Evolutionary conservation across 1,139 yeast genomes (phyloP), one percentile per base, ranked within the genome.

Genomic region (Taiozyma sp.): DNA sequence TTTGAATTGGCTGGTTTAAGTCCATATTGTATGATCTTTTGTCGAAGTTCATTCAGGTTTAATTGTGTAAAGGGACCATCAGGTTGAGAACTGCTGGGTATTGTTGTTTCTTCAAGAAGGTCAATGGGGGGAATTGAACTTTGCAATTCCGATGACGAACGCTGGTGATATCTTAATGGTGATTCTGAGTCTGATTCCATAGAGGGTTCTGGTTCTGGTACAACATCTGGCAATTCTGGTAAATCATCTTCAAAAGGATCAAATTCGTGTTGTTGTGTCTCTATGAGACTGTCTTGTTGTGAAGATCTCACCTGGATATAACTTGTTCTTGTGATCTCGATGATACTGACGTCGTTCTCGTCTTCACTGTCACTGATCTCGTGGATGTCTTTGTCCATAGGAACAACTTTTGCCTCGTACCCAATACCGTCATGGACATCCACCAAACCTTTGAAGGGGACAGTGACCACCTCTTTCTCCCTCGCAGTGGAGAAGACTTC

Each of bases 1-100:
- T 63, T 65, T 7, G 70, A 62, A 46, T 61, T 63, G 4, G 65
- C 63, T 1, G 76, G 73, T 50, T 72, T 71, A 13, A 73, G 48
- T 0, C 69, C 73, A 64, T 70, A 70, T 16, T 65, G 62, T 39
- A 59, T 59, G 40, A 72, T 61, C 40, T 55, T 59, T 6, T 56
- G 57, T 45, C 61, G 59, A 24, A 72, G 54, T 45, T 71, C 67
- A 19, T 60, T 60, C 42, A 66, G 60, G 9, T 35, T 35, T 9
- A 35, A n/a, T n/a, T 35, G 39, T n/a, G 39, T 19, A n/a, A 35
- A 35, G 9, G 39, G 39, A 6, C 13, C 39, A 35, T 35, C 39
- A 16, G 13, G 9, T 35, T 35, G 39, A 6, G 39, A 35, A 35
- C 39, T 35, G 13, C 39, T 35, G 22, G 39, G 39, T 2, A 35